A percentile compares a stretch with the other conserved stretches of the same genome.
These are phyloP conservation scores for Rhizophora mangle DNA, from an alignment of 345 rosid genomes.

Conservation along the genomic window DNA sequence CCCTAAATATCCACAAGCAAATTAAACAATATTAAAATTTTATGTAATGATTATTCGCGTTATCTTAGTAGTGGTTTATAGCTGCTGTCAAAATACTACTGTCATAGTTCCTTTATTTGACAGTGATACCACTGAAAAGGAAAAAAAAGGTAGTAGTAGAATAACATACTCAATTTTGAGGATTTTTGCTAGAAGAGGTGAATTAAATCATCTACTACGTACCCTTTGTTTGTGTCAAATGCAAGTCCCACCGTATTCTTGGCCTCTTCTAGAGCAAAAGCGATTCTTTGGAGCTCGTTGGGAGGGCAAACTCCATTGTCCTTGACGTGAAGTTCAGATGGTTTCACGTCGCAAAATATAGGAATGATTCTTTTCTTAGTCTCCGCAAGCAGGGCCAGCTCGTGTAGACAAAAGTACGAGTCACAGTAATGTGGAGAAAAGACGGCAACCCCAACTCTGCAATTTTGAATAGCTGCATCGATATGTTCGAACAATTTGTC, in stretches of 20 bases:
- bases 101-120: too few relatives aligned
- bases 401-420: slow-evolving; percentile 77
- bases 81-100: too few relatives aligned
- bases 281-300: slow-evolving; percentile 42
- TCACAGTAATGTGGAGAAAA: slow-evolving; percentile 78
- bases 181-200: too few relatives aligned
- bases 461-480: slow-evolving; percentile 43
- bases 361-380: slow-evolving; percentile 62
- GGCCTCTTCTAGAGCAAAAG: slow-evolving; percentile 60
- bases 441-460: slow-evolving; percentile 65
- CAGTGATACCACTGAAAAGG: too few relatives aligned
- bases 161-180: too few relatives aligned
- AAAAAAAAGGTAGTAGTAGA: too few relatives aligned
- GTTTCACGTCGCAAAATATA: slow-evolving; percentile 76
- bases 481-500: slow-evolving; percentile 59
- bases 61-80: too few relatives aligned
- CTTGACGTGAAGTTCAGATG: slow-evolving; percentile 57
- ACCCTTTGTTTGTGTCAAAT: slow-evolving; percentile 68
- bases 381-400: slow-evolving; percentile 71
- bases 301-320: slow-evolving; percentile 33
- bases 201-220: background rate
- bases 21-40: background rate
- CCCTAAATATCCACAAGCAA: slow-evolving; percentile 31
- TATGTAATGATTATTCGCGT: too few relatives aligned
- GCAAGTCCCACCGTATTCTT: slow-evolving; percentile 79